A percentile compares a stretch with the other conserved stretches of the same genome.
phyloP scores from a whole-genome alignment of 257 asterid genomes.

The Solanum bulbocastanum region DNA sequence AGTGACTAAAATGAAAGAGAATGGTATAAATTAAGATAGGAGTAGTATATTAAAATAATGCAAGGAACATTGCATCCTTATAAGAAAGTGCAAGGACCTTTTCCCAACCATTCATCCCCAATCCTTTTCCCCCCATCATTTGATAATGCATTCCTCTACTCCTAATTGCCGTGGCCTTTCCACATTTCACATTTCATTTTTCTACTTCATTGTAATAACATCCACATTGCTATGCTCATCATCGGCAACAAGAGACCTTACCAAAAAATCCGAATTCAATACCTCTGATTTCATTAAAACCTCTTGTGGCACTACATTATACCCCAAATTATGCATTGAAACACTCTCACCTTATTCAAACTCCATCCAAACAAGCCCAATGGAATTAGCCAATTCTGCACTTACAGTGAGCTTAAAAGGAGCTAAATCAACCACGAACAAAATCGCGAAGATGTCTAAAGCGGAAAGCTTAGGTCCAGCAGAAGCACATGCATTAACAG shows the following conservation, averaged over 20 bases:
- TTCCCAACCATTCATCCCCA: not conserved
- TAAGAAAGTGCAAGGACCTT: not conserved
- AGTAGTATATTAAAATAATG: not conserved
- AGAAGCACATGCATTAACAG: slow-evolving; percentile 6
- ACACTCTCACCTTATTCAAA: slow-evolving; percentile 9
- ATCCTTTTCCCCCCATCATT: not conserved
- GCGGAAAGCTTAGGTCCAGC: not conserved
- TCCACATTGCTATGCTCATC: not conserved
- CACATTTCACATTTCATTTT: not conserved
- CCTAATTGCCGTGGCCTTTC: not conserved
- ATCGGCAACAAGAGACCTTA: not conserved
- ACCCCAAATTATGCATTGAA: slow-evolving; percentile 2
- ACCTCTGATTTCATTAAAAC: not conserved
- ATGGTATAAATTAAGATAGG: not conserved
- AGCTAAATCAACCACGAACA: not conserved
- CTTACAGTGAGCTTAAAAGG: not conserved
- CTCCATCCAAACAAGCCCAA: not conserved
- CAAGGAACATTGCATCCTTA: not conserved
- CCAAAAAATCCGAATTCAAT: not conserved
- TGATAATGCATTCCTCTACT: not conserved
- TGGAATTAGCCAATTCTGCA: not conserved
- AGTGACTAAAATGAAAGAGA: not conserved
- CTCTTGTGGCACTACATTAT: not conserved
- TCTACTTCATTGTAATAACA: not conserved
- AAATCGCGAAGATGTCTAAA: not conserved